Base-by-base conservation (phyloP, 805 yeast species). In the Candida palmyrensis region DNA sequence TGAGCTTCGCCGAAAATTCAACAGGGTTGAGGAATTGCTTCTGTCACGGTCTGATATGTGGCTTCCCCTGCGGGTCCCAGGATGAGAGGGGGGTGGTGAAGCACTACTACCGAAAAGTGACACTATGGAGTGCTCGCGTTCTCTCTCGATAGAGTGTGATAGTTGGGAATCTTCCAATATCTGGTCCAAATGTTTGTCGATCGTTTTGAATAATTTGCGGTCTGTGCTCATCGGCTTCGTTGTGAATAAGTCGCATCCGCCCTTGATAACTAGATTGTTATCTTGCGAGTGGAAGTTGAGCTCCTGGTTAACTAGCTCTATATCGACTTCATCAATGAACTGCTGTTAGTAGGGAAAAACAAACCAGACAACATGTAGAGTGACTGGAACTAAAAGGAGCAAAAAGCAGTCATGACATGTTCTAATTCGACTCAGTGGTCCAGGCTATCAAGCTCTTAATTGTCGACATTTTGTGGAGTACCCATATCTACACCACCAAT, bases 161-260 rank as follows among this genome's bases (percentile, higher is more conserved):
- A 63, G 47, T 39, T 66, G 67, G 35, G 64, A 63, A 39, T 68
- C 74, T 40, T 67, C 68, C 32, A 69, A 48, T 16, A 66, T 59
- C 34, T 66, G 72, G 39, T 81, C 83, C 37, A 86, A 69, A 49
- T 85, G 90, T 44, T 81, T 77, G 53, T 88, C 97, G 27, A 92
- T 78, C 0, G 89, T 78, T 56, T 87, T 86, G 66, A 84, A 87
- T 18, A 90, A 71, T 57, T 89, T 89, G 45, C 88, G 73, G 57
- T 92, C 98, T 1, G 90, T 73, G 1, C 92, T 86, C 16, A 89
- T 86, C 1, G 96, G 88, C 50, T 90, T 92, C 2, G 98, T 92
- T 1, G 97, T 85, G 51, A 87, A 92, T 30, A 92, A 71, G 52
- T 92, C 98, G 53, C 96, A 81, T 17, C 95, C 88, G 9, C 97